Evolutionary conservation across 1,284 basidiomycete genomes (phyloP), one percentile per base, ranked within the genome.

Genomic region (Cutaneotrichosporon cutaneum): DNA sequence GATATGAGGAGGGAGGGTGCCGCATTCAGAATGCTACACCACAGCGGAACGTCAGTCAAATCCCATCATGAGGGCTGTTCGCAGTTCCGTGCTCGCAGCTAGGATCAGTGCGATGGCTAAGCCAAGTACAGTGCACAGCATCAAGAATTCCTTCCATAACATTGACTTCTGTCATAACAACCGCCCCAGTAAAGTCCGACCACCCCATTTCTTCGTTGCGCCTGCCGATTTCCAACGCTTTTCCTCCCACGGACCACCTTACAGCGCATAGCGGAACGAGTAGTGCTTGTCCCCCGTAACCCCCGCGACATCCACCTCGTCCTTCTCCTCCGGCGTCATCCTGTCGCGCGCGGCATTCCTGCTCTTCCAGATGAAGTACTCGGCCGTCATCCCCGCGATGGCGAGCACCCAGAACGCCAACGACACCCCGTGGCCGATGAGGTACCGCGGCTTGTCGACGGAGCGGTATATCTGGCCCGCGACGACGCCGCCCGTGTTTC

Each of bases 401-500:
- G 35, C 54, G 16, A 58, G 11, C 7, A 58, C 6, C 60, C 61
- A 65, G 24, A 59, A 48, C 14, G 24, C 64, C 6, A 65, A 50
- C 7, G 36, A 47, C 3, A 26, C 30, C 2, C 24, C 54, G 53
- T 65, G 64, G 24, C 60, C 64, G 32, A 65, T 47, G 14, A 11
- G 22, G 47, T 62, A 65, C 24, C 24, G 33, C 3, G 61, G 64
- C 56, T 58, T 51, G 53, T 65, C 60, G 18, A 4, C 16, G 0
- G 61, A 18, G 27, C 60, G 58, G 44, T 62, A 65, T 32, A 65
- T 62, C 42, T 65, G 64, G 13, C 64, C 64, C 1, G 64, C 64
- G n/a, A 65, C 54, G 10, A 65, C 56, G 10, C 64, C 64, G 36
- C 64, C 64, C 27, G 52, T 60, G 65, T 72, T 74, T 26, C 72